phyloP scores from a whole-genome alignment of 2,329 filamentous ascomycete genomes.

The Helotiales sp. region DNA sequence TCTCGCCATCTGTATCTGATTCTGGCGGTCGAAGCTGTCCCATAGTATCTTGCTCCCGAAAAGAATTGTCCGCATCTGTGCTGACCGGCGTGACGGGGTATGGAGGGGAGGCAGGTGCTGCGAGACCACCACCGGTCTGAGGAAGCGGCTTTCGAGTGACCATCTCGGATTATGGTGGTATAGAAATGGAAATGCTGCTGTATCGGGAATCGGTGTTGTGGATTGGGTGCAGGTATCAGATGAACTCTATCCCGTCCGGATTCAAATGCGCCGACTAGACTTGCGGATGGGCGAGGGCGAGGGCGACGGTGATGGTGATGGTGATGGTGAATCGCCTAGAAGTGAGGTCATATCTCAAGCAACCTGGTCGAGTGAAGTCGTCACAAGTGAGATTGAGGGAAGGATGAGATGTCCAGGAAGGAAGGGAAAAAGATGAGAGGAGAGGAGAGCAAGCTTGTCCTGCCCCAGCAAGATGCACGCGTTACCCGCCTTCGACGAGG shows the following conservation, averaged over 20 bases:
- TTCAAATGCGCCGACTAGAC: background rate
- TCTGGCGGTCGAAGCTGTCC: constrained; percentile 19
- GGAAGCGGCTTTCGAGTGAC: constrained; percentile 34
- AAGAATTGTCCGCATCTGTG: constrained; percentile 10
- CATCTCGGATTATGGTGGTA: constrained; percentile 23
- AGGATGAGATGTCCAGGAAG: background rate
- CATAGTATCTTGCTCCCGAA: constrained; percentile 19
- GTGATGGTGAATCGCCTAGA: background rate
- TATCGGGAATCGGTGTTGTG: background rate
- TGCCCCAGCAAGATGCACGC: background rate
- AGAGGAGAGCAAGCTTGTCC: background rate
- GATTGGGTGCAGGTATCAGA: background rate
- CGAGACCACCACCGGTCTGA: constrained; percentile 13
- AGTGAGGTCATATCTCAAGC: constrained; percentile 1
- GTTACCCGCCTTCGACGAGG: background rate
- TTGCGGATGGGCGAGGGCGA: no score
- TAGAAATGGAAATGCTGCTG: background rate
- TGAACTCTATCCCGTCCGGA: background rate
- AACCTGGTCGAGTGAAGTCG: background rate
- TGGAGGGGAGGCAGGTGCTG: constrained; percentile 18
- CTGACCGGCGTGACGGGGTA: constrained; percentile 28
- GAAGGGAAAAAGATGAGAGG: background rate
- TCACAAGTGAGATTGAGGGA: background rate
- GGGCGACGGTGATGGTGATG: no score
- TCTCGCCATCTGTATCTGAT: constrained; percentile 20